Conservation (phyloP, 306 rosid genomes). For the Corylus americana region DNA sequence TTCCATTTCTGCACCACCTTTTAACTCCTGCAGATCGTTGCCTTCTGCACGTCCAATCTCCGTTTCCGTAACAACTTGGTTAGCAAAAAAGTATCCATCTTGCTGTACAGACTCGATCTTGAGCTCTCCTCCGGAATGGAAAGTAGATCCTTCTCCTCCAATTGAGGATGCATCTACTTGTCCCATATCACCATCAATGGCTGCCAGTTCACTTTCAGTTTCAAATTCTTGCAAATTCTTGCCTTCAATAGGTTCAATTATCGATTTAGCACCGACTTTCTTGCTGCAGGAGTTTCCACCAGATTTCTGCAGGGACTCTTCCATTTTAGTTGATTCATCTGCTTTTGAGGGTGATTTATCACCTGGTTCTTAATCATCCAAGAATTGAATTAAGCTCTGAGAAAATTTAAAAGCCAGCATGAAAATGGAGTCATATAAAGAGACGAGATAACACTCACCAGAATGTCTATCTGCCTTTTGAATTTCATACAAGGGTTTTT, state of each 20-base stretch:
- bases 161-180: constrained; percentile 23
- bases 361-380: constrained; percentile 29
- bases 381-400: constrained; percentile 21
- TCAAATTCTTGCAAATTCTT: constrained; percentile 25
- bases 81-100: background rate
- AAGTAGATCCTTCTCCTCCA: constrained; percentile 26
- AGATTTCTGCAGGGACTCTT: constrained; percentile 29
- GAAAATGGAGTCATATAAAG: constrained; percentile 7
- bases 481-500: constrained; percentile 53
- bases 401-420: background rate
- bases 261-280: constrained; percentile 31
- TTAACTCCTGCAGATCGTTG: background rate
- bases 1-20: constrained; percentile 4
- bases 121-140: constrained; percentile 25
- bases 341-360: constrained; percentile 31
- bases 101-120: constrained; percentile 5
- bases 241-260: constrained; percentile 28
- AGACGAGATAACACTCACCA: constrained; percentile 32
- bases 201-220: constrained; percentile 20
- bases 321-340: constrained; percentile 28
- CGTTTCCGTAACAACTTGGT: constrained; percentile 1
- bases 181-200: constrained; percentile 12
- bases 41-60: constrained; percentile 3
- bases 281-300: constrained; percentile 16
- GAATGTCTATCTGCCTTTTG: constrained; percentile 31